Evolutionary conservation across 2,329 filamentous ascomycete species (phyloP).

Genomic region (Aspergillus neotritici): DNA sequence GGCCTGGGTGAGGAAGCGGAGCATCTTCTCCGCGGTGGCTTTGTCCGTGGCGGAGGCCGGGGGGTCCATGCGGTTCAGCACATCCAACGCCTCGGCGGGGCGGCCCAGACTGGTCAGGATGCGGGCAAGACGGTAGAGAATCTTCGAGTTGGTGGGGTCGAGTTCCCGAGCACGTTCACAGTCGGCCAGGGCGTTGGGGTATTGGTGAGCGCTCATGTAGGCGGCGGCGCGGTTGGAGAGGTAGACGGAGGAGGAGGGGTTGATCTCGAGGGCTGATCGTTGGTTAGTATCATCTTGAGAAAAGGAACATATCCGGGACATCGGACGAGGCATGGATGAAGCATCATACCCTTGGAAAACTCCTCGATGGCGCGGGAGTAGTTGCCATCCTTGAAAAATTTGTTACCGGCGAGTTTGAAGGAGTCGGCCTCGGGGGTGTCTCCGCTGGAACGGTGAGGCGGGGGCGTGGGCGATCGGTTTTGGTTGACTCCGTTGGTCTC

Average conservation of each 20-base stretch:
- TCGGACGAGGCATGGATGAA: not conserved
- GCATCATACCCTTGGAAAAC: constrained; percentile 78
- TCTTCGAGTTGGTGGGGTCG: constrained; percentile 81
- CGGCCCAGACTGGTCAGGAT: constrained; percentile 84
- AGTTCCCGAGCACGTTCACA: constrained; percentile 75
- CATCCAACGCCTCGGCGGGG: constrained; percentile 77
- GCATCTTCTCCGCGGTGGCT: constrained; percentile 76
- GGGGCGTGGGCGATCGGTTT: constrained; percentile 38
- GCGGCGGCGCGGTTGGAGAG: constrained; percentile 92
- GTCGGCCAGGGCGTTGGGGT: constrained; percentile 75
- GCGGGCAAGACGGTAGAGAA: constrained; percentile 77
- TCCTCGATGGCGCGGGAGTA: constrained; percentile 83
- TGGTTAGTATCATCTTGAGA: not conserved
- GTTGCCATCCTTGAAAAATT: constrained; percentile 92
- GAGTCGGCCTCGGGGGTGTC: constrained; percentile 72
- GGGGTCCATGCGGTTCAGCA: constrained; percentile 74
- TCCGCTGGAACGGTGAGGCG: constrained; percentile 46
- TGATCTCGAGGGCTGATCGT: constrained; percentile 70
- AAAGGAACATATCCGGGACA: not conserved
- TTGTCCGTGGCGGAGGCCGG: constrained; percentile 79
- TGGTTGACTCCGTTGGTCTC: constrained; percentile 36
- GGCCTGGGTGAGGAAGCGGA: constrained; percentile 72
- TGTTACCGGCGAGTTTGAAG: constrained; percentile 90
- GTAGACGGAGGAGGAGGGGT: constrained; percentile 81
- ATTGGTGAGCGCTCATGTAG: constrained; percentile 81